Evolutionary conservation across 768 basidiomycete species (phyloP), one percentile per base, ranked within the genome.

Genomic region (Termitomyces sp.): DNA sequence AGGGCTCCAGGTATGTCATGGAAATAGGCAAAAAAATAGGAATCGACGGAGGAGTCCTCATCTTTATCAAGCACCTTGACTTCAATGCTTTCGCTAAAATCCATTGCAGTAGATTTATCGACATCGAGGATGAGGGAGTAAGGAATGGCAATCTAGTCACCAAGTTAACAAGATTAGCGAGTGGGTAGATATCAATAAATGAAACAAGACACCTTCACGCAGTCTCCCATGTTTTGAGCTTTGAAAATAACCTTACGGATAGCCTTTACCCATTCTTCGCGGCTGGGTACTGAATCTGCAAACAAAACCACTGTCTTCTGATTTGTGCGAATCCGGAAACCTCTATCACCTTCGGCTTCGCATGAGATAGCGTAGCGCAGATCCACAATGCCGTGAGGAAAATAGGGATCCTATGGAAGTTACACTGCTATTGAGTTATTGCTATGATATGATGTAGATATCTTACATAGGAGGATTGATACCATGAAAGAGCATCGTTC

Each of bases 401-500:
- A 99, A 71, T 99, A 99, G 2, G 95, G 96, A 63, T 99, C 94
- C 93, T 96, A 28, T 24, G 51, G 6, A 53, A 47, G 21, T 58
- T 45, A 19, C 42, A 7, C 46, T 1, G 41, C 53, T 22, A 45
- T 17, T 6, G 7, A 32, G n/a, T 47, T 21, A 12, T 12, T 50
- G 17, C 22, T 22, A 35, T 30, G 26, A 46, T 44, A 41, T 50
- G 57, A 41, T 24, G 48, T 21, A 38, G 43, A 67, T 77, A 14
- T 40, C 65, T 74, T 70, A 93, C 94, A 54, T 92, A 86, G 54
- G 94, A 93, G 7, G 90, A 92, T 59, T 93, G 90, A 68, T 92
- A 98, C 97, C 97, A 99, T 17, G 93, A 94, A 26, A 99, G 76
- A 0, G 93, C 91, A 64, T 95, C 93, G 58, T 98, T 96, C 81